Base-by-base conservation (phyloP, 768 basidiomycete genomes). In the Sporobolomyces pararoseus region DNA sequence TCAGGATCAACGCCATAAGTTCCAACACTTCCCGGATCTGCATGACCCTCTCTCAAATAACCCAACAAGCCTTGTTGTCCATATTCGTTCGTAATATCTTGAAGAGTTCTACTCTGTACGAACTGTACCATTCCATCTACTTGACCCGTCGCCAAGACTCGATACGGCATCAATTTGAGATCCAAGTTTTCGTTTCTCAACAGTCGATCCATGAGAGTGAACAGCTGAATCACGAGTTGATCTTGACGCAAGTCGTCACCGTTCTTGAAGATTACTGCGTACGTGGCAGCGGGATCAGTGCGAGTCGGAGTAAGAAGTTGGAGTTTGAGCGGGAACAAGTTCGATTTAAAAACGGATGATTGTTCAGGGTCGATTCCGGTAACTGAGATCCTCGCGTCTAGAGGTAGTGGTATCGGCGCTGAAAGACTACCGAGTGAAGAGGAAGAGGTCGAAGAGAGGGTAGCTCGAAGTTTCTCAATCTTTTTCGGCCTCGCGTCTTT, bases 211-310 rank as follows among this genome's bases (percentile, higher is more conserved):
- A 99, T 99, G 32, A 99, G 85, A 21, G 93, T 96, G 79, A 99
- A 94, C n/a, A 98, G 83, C 79, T 99, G 96, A 58, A 98, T 89
- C 32, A 98, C 94, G 44, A 99, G 86, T 79, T 99, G 96, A 78
- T 99, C 96, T 79, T 99, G 96, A 27, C 96, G 87, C 84, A 98
- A 88, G 78, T 99, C 96, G 78, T 98, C 96, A 19, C 96, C 96
- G 75, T 97, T 94, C 80, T 98, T 99, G 84, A 98, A 97, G 69
- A 99, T 98, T 60, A 97, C 85, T 0, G 94, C 90, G 79, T 89
- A 98, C 14, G 89, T 44, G 7, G 59, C 23, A 23, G 37, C 27
- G 19, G 31, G 31, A 7, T 74, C 27, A 52, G 65, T n/a, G 5
- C 4, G 16, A 69, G 88, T 65, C 91, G 89, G 14, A 86, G 89